Base-by-base conservation (phyloP, 768 basidiomycete species). In the Tephrocybe sp. region DNA sequence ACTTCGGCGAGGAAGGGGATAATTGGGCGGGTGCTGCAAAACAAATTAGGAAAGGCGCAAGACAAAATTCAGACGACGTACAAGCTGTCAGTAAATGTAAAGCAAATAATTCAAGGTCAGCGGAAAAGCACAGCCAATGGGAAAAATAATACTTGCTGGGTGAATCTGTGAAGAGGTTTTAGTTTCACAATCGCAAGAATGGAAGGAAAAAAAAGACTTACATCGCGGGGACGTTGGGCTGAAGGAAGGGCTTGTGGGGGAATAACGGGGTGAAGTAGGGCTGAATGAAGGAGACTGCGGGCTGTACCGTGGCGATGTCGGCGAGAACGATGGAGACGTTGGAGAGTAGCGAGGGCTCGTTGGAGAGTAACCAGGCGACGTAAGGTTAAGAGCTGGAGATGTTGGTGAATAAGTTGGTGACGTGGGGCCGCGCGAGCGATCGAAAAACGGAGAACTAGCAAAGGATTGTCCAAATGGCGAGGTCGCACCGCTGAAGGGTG, bases 191-290 rank as follows among this genome's bases (percentile, higher is more conserved):
- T 26, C 42, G 35, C 39, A 33, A 54, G 2, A n/a, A n/a, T n/a
- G n/a, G 54, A 46, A 44, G 51, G 58, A 41, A 9, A 9, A 42
- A 26, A 44, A 39, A 58, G 39, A 74, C 86, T 73, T 73, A 89
- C 87, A 91, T 65, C 87, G 78, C 10, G 92, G 94, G n/a, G 91
- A 92, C n/a, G 90, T 85, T 19, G 92, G 92, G 57, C 89, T 92
- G 75, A 93, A 96, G 0, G 87, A 90, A 0, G 94, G 93, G 62
- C 87, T 90, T 26, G 92, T 88, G 1, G 92, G 92, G 10, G 91
- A 92, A 64, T 92, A 92, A 1, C 87, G 80, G 12, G 92, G 94
- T 2, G 91, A 93, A 10, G 92, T 92, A 1, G 92, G 94, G 54
- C 85, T 88, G 71, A 90, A 96, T 12, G 89, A 87, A 8, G 94